These are phyloP conservation scores for Xylariaceae sp. DNA, from an alignment of 2,329 filamentous ascomycete species.

Conservation along the genomic window DNA sequence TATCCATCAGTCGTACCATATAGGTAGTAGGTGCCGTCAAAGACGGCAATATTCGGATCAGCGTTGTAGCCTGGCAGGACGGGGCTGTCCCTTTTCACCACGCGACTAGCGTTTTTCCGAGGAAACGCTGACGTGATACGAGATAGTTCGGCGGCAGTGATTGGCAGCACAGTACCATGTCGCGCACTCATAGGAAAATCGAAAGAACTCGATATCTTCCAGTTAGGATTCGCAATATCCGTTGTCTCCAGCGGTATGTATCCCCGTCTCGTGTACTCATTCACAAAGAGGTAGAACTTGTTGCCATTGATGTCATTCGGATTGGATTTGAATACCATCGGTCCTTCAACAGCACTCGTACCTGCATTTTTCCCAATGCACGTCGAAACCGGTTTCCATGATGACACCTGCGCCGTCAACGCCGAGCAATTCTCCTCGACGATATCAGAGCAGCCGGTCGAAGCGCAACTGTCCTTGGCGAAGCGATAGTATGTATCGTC, in stretches of 20 bases:
- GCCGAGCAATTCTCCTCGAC: conserved; percentile 47
- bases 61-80: conserved; percentile 39
- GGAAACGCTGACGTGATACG: conserved; percentile 28
- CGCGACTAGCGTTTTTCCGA: not conserved
- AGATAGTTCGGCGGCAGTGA: conserved; percentile 45
- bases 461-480: conserved; percentile 51
- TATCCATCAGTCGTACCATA: conserved; percentile 46
- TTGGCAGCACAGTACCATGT: conserved; percentile 50
- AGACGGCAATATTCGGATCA: conserved; percentile 30
- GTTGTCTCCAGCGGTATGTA: conserved; percentile 51
- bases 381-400: conserved; percentile 43
- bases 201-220: conserved; percentile 45
- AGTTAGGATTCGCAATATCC: conserved; percentile 45
- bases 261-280: conserved; percentile 48
- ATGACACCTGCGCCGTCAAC: conserved; percentile 39
- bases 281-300: conserved; percentile 53
- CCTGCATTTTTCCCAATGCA: conserved; percentile 51
- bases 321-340: conserved; percentile 50
- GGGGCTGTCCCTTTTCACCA: conserved; percentile 29
- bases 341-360: conserved; percentile 46
- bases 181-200: conserved; percentile 47
- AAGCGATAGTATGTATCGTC: conserved; percentile 47
- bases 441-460: conserved; percentile 50
- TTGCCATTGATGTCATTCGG: conserved; percentile 46
- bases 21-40: conserved; percentile 43